Base-by-base conservation (phyloP, 169 alveolate genomes). In the Plasmodium cynomolgi region DNA sequence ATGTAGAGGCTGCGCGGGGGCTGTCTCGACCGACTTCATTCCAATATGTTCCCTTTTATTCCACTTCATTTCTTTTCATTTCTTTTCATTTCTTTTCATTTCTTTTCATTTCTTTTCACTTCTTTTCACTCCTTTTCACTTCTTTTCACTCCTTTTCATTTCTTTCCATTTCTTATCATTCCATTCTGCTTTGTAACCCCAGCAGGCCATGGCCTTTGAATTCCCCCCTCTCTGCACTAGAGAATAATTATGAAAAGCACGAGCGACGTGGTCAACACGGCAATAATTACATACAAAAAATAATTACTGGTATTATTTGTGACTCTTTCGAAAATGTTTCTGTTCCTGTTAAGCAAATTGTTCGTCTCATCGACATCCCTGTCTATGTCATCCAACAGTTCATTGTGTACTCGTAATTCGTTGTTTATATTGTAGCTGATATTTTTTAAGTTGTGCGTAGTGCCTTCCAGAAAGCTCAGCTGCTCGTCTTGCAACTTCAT, bases 401-500 rank as follows among this genome's bases (percentile, higher is more conserved):
- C 96, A 71, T 95, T 84, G 50, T 96, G 97, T 29, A 94, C 84
- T 26, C 92, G 88, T 39, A 96, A 91, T 84, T 96, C 97, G 31
- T 86, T 97, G 91, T 96, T 93, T 62, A 96, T 96, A 83, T 94
- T 93, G 39, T 94, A 82, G 93, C 97, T 96, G 37, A 95, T 95
- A 92, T 58, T 92, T 84, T 95, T 95, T 47, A 96, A 84, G 47
- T 96, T 95, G 47, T 96, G 96, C 13, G 97, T 97, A 54, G 96
- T 95, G 23, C 90, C 92, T 54, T 96, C 97, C 26, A 96, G 92
- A 81, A 94, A 54, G 15, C 94, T 93, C 72, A 96, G 81, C 62
- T 96, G 97, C 58, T 92, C 96, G 62, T 96, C 97, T 58, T 96
- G 97, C 44, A 94, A 95, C 39, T 90, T 93, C 95, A 96, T 95